Percentiles rank a stretch among this genome's conserved stretches.
phyloP scores from a whole-genome alignment of 331 rosid genomes.

The Rhamnella rubrinervis region DNA sequence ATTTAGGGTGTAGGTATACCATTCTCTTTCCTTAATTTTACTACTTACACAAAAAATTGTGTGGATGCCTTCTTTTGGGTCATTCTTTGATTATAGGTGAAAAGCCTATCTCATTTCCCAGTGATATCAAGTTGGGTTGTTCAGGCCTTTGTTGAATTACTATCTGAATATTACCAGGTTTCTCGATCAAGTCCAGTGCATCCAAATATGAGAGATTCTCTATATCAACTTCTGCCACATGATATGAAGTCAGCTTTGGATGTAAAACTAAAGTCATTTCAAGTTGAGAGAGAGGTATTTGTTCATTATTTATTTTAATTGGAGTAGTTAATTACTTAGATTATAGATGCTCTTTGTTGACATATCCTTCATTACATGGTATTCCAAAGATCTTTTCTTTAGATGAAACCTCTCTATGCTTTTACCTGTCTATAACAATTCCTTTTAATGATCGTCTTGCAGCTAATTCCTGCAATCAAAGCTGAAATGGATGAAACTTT shows the following conservation, averaged over 20 bases:
- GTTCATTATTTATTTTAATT: background rate
- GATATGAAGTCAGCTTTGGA: constrained; percentile 62
- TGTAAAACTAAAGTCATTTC: constrained; percentile 57
- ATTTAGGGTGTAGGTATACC: no score
- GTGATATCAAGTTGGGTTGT: no score
- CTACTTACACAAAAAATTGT: no score
- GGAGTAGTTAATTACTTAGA: background rate
- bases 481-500: constrained; percentile 85
- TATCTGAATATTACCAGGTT: constrained; percentile 41
- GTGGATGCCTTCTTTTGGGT: no score
- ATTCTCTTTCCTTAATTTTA: no score
- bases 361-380: constrained; percentile 1
- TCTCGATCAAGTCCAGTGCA: constrained; percentile 81
- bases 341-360: background rate
- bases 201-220: constrained; percentile 63
- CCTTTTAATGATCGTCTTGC: constrained; percentile 35
- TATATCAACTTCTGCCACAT: constrained; percentile 76
- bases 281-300: constrained; percentile 65
- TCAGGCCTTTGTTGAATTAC: background rate
- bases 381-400: background rate
- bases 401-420: constrained; percentile 7
- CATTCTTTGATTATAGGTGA: no score
- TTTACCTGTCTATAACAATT: constrained; percentile 11
- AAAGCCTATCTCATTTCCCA: no score
- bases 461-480: constrained; percentile 77